These are phyloP conservation scores for Berkeleyomyces basicola DNA, from an alignment of 2,329 filamentous ascomycete genomes.

Conservation along the genomic window DNA sequence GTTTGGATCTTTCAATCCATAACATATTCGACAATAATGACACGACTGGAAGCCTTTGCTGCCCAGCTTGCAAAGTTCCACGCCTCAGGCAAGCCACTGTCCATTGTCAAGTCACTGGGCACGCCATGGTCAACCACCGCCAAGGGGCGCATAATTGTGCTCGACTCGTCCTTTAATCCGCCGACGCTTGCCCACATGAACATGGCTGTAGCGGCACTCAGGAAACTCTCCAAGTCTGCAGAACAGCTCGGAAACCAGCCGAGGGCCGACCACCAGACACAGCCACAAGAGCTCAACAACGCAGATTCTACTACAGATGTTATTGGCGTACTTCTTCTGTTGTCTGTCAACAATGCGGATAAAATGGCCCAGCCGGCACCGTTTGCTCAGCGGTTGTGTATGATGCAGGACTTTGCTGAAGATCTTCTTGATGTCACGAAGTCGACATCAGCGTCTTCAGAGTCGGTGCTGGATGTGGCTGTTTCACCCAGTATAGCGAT, in stretches of 20 bases:
- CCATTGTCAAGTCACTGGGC: neutral
- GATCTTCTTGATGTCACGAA: conserved; percentile 26
- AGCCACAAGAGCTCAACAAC: neutral
- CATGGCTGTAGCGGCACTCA: conserved; percentile 36
- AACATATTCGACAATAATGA: neutral
- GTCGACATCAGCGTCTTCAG: neutral
- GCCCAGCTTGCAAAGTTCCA: conserved; percentile 3
- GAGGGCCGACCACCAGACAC: neutral
- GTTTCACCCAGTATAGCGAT: conserved; percentile 36
- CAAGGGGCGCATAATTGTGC: conserved; percentile 30
- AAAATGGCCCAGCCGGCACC: conserved; percentile 49
- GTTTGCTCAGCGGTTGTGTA: conserved; percentile 48
- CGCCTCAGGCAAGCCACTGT: neutral
- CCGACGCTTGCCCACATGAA: conserved; percentile 43
- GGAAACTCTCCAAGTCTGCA: conserved; percentile 9
- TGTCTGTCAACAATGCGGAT: conserved; percentile 49
- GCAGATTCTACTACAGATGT: neutral
- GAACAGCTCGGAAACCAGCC: neutral
- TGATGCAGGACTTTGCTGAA: conserved; percentile 54
- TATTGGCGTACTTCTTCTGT: conserved; percentile 37
- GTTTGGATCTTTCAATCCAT: neutral
- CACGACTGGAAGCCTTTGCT: neutral
- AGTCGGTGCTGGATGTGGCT: neutral
- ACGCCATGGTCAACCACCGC: neutral
- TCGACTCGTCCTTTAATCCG: conserved; percentile 55